Percentiles rank a stretch among this genome's conserved stretches.
These are phyloP conservation scores for Neostapfia colusana DNA, from an alignment of 176 grass and related monocot genomes.

Conservation along the genomic window DNA sequence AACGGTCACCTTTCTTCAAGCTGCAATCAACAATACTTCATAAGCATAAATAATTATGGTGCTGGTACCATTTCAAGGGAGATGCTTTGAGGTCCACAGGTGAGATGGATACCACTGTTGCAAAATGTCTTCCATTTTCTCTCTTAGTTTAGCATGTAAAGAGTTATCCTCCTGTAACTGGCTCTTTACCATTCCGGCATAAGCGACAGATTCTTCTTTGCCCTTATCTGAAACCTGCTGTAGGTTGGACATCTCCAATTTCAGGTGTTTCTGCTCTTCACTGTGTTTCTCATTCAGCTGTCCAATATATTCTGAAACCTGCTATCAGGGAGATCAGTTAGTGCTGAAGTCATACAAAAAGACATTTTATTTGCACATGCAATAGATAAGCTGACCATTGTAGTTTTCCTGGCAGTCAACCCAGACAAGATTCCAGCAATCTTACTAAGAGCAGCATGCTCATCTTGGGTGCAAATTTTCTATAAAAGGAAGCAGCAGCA, in stretches of 20 bases:
- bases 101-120: constrained; percentile 54
- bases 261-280: constrained; percentile 48
- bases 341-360: background rate
- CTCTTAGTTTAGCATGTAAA: constrained; percentile 38
- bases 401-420: constrained; percentile 55
- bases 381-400: constrained; percentile 55
- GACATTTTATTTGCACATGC: background rate
- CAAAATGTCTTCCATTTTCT: constrained; percentile 48
- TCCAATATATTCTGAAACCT: constrained; percentile 60
- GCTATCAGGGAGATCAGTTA: constrained; percentile 27
- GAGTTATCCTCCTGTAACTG: constrained; percentile 44
- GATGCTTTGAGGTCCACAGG: constrained; percentile 22
- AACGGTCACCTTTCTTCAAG: constrained; percentile 48
- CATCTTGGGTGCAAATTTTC: constrained; percentile 63
- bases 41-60: constrained; percentile 34
- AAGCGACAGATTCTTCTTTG: constrained; percentile 41
- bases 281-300: constrained; percentile 51
- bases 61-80: constrained; percentile 22
- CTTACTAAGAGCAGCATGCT: constrained; percentile 56
- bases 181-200: constrained; percentile 44
- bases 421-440: constrained; percentile 64
- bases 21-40: constrained; percentile 45
- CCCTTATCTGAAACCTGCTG: constrained; percentile 51
- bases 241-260: constrained; percentile 49
- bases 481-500: constrained; percentile 34